Evolutionary conservation across 352 stramenopile species (phyloP), one percentile per base, ranked within the genome.

Genomic region (Phytophthora brassicae): DNA sequence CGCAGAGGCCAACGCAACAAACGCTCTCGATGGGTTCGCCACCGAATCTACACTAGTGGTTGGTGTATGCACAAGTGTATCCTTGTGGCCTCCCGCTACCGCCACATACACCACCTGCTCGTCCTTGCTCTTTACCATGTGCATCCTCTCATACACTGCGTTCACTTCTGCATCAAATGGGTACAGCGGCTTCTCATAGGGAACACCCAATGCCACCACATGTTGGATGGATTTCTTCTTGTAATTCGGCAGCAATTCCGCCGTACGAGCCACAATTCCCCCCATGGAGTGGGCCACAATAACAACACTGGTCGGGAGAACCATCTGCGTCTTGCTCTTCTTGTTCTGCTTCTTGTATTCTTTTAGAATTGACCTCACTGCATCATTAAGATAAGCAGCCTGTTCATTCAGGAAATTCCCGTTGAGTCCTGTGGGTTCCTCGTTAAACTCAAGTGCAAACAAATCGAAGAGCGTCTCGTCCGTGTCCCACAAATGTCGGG

Each of bases 261-360:
- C 88, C 9, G 77, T 68, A 0, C 81, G 81, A 24, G 74, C 75
- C 33, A 92, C 86, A 13, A 95, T 68, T 46, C 82, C 88, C 20
- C 88, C 88, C 88, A 95, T 96, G 9, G 86, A 95, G 45, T 96
- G 86, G 0, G 82, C 88, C 7, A 95, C 74, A 53, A 96, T 72
- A 26, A 95, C 54, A 33, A 96, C 77, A 26, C 78, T 87, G 11
- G 81, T 63, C 13, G 83, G 83, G 7, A 65, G 36, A 39, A 58
- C 44, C 19, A 54, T 36, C 23, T 71, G 71, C 39, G 23, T 59
- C 35, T 43, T 52, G n/a, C n/a, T n/a, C 6, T 52, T 49, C 45
- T 72, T 78, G 16, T 50, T 59, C 46, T 93, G 79, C 33, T 79
- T 74, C 64, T 81, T 81, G 72, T 95, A 96, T 59, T 89, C 64